A percentile compares a stretch with the other conserved stretches of the same genome.
Evolutionary conservation across 768 basidiomycete species (phyloP).

Genomic region (Calocybe gangraenosa): DNA sequence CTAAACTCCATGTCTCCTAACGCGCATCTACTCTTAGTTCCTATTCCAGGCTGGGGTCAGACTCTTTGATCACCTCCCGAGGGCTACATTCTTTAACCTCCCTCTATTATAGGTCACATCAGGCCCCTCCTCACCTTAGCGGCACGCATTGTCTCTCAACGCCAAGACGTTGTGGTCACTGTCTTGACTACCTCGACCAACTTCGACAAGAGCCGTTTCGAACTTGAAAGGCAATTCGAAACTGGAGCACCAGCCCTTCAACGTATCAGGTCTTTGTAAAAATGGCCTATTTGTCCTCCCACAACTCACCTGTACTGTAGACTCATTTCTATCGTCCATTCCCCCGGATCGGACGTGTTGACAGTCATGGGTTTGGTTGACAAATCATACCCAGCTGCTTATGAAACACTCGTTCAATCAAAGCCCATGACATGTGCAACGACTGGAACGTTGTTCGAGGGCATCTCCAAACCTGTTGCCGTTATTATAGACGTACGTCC

Average conservation of each 20-base stretch:
- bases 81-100: too few species aligned
- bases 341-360: slow-evolving; percentile 1
- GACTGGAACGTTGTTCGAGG: slow-evolving; percentile 10
- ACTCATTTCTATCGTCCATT: slow-evolving; percentile 3
- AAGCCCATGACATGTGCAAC: slow-evolving; percentile 11
- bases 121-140: slow-evolving; percentile 13
- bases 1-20: too few species aligned
- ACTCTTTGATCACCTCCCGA: too few species aligned
- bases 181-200: slow-evolving; percentile 2
- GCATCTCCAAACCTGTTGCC: slow-evolving; percentile 2
- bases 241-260: neutral
- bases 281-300: neutral
- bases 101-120: slow-evolving; percentile 11
- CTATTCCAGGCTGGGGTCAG: too few species aligned
- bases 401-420: slow-evolving; percentile 5
- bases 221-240: slow-evolving; percentile 9
- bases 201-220: slow-evolving; percentile 4
- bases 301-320: neutral
- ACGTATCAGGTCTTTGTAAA: slow-evolving; percentile 2
- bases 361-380: slow-evolving; percentile 1
- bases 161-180: slow-evolving; percentile 6
- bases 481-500: slow-evolving; percentile 11
- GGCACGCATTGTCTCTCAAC: slow-evolving; percentile 9
- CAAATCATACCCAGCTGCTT: slow-evolving; percentile 6
- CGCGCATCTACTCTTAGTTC: too few species aligned